Evolutionary conservation across 2,329 filamentous ascomycete species (phyloP).

Genomic region (Mycosphaerella arachidis): DNA sequence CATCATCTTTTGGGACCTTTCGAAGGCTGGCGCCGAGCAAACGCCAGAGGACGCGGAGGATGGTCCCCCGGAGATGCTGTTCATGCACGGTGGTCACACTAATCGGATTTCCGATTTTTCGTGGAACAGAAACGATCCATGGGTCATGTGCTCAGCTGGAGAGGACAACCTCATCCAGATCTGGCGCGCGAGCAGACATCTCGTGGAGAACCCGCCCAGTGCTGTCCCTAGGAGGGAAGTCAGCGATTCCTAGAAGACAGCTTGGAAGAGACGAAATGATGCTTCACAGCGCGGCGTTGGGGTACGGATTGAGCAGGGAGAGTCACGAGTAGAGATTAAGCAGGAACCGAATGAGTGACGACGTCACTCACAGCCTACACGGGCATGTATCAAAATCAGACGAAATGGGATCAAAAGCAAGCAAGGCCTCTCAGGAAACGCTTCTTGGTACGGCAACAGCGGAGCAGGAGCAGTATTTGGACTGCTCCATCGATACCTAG

Average conservation of each 20-base stretch:
- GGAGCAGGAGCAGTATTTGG: too few species aligned
- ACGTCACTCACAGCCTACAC: neutral
- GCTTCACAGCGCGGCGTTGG: neutral
- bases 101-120: slow-evolving; percentile 95
- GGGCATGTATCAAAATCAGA: neutral
- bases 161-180: slow-evolving; percentile 97
- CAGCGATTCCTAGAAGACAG: slow-evolving; percentile 5
- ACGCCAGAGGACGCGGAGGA: slow-evolving; percentile 92
- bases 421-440: too few species aligned
- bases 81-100: slow-evolving; percentile 98
- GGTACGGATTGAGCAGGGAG: neutral
- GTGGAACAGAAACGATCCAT: slow-evolving; percentile 96
- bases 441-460: too few species aligned
- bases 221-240: slow-evolving; percentile 32
- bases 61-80: slow-evolving; percentile 90
- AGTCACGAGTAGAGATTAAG: neutral
- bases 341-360: neutral
- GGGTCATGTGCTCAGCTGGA: slow-evolving; percentile 91
- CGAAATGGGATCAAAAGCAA: neutral
- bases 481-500: slow-evolving; percentile 1
- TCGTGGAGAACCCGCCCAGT: slow-evolving; percentile 33
- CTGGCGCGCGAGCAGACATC: slow-evolving; percentile 45
- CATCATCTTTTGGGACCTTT: slow-evolving; percentile 95
- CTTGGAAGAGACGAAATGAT: neutral
- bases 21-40: slow-evolving; percentile 87